Evolutionary conservation across 1,139 yeast genomes (phyloP).

Genomic region (Casaregolazyma suthepensis): DNA sequence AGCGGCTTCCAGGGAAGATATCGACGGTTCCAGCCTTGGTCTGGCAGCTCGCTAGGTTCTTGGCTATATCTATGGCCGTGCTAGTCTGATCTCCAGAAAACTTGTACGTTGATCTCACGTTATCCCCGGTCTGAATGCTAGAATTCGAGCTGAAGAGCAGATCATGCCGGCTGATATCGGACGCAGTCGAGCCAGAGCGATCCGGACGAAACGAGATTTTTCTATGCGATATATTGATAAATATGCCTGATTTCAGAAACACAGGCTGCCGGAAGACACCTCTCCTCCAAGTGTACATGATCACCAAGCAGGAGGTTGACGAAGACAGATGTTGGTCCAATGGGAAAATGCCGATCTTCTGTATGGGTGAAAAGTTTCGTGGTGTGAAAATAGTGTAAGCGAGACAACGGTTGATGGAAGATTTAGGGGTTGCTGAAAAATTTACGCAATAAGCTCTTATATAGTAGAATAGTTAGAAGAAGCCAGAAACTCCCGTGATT

Average conservation of each 20-base stretch:
- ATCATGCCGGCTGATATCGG: neutral
- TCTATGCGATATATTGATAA: neutral
- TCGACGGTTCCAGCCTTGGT: conserved; percentile 1
- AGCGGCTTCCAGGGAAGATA: conserved; percentile 2
- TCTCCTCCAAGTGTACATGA: neutral
- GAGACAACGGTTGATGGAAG: neutral
- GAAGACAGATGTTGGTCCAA: neutral
- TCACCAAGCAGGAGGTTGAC: neutral
- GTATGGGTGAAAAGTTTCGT: neutral
- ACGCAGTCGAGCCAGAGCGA: neutral
- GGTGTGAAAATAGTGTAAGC: too few species aligned
- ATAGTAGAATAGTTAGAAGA: conserved; percentile 20
- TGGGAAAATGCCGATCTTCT: neutral
- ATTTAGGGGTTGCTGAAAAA: too few species aligned
- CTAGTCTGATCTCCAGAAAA: neutral
- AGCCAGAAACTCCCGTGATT: conserved; percentile 39
- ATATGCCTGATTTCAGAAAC: neutral
- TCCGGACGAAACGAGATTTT: neutral
- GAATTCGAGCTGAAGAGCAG: neutral
- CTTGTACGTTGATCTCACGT: neutral
- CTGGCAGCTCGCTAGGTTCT: conserved; percentile 6
- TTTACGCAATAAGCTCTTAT: too few species aligned
- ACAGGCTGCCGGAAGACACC: neutral
- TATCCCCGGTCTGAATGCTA: neutral
- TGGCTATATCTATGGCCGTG: conserved; percentile 5